Percentiles rank a stretch among this genome's conserved stretches.
Evolutionary conservation across 768 basidiomycete species (phyloP).

Genomic region (Boletellus emodensis): DNA sequence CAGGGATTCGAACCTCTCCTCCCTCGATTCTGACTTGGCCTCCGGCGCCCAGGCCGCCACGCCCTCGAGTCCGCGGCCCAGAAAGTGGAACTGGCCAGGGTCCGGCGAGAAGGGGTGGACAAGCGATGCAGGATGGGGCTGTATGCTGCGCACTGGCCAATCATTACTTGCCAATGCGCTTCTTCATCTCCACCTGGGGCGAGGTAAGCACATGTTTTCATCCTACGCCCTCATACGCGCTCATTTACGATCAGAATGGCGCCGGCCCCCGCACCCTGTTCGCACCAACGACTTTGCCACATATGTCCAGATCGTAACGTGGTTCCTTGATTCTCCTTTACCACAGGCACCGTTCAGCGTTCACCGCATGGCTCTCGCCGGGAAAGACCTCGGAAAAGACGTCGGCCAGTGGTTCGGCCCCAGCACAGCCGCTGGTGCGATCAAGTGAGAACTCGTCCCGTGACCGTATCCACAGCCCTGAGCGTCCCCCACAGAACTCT

Average conservation of each 20-base stretch:
- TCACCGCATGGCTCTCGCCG: constrained; percentile 92
- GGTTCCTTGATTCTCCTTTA: constrained; percentile 91
- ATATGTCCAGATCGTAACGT: constrained; percentile 88
- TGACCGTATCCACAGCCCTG: not conserved
- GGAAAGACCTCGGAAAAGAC: constrained; percentile 91
- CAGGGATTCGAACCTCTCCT: constrained; percentile 51
- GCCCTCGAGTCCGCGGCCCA: constrained; percentile 41
- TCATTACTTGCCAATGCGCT: constrained; percentile 77
- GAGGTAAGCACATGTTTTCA: constrained; percentile 43
- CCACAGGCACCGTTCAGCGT: constrained; percentile 88
- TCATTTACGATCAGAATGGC: constrained; percentile 62
- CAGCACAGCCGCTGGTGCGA: constrained; percentile 93
- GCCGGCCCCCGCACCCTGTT: constrained; percentile 61
- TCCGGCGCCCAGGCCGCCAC: constrained; percentile 32
- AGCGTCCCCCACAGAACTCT: constrained; percentile 51
- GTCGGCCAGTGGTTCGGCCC: constrained; percentile 99
- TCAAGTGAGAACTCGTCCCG: constrained; percentile 55
- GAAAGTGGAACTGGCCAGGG: constrained; percentile 61
- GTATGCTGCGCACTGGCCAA: constrained; percentile 88
- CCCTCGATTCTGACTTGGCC: constrained; percentile 37
- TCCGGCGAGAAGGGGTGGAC: constrained; percentile 76
- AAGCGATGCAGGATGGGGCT: constrained; percentile 86
- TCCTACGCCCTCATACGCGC: not conserved
- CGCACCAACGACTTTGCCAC: constrained; percentile 67
- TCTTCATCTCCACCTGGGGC: constrained; percentile 68